These are phyloP conservation scores for Penicillium nucicola DNA, from an alignment of 495 filamentous ascomycete genomes.

Conservation along the genomic window DNA sequence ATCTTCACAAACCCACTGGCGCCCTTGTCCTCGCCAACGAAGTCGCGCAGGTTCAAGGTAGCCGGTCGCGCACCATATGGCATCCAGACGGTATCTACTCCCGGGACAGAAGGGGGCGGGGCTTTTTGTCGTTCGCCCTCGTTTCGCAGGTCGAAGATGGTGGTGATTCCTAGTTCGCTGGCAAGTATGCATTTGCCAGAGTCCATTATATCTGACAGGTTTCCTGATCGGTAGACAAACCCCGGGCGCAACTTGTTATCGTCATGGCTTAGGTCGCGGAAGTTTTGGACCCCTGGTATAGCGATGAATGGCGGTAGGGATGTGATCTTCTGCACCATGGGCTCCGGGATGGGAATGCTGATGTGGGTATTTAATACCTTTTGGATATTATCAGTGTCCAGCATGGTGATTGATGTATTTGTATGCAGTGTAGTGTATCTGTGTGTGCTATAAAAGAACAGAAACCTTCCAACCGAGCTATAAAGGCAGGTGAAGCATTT, in stretches of 20 bases:
- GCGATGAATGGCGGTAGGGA: constrained; percentile 51
- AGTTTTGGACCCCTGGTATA: constrained; percentile 48
- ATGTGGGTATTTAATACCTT: constrained; percentile 30
- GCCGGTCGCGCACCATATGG: constrained; percentile 26
- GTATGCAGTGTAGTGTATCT: no score
- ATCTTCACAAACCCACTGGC: constrained; percentile 53
- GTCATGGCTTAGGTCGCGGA: constrained; percentile 52
- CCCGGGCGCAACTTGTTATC: constrained; percentile 38
- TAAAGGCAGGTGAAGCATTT: neutral
- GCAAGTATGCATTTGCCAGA: constrained; percentile 49
- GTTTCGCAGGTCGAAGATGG: constrained; percentile 67
- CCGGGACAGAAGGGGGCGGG: constrained; percentile 36
- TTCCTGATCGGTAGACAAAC: constrained; percentile 52
- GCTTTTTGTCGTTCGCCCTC: constrained; percentile 43
- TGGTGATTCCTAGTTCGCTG: constrained; percentile 49
- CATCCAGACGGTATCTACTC: constrained; percentile 48
- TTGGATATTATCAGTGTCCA: constrained; percentile 15
- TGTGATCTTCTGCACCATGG: constrained; percentile 24
- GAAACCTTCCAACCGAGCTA: neutral
- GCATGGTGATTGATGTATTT: constrained; percentile 8
- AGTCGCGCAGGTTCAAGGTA: constrained; percentile 48
- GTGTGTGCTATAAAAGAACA: neutral
- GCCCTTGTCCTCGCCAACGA: constrained; percentile 51
- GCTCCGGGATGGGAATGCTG: constrained; percentile 19
- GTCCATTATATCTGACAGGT: constrained; percentile 40